Percentiles rank a stretch among this genome's conserved stretches.
Evolutionary conservation across 1,284 basidiomycete species (phyloP).

Genomic region (Cryptococcus hybrid): DNA sequence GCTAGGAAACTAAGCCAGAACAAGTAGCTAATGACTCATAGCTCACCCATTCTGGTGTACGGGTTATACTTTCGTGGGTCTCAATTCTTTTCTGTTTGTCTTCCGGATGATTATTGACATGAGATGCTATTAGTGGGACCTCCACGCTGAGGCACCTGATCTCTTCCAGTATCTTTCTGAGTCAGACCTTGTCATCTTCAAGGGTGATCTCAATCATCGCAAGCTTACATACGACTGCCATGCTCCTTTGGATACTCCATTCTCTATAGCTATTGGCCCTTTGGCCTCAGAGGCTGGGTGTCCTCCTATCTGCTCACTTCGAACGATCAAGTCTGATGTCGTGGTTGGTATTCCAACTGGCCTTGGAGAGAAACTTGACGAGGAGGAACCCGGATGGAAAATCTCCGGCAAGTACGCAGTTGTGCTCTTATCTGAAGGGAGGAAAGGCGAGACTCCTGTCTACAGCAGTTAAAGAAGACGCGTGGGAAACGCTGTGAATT

Average conservation of each 20-base stretch:
- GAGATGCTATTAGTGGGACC: slow-evolving; percentile 63
- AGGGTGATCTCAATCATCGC: slow-evolving; percentile 91
- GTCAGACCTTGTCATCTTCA: slow-evolving; percentile 93
- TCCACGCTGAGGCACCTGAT: slow-evolving; percentile 86
- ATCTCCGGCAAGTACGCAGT: slow-evolving; percentile 95
- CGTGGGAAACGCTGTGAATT: too few species aligned
- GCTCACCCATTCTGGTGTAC: slow-evolving; percentile 93
- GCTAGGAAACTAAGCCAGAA: background rate
- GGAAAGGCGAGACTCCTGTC: slow-evolving; percentile 56
- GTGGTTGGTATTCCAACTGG: slow-evolving; percentile 63
- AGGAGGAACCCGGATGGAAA: slow-evolving; percentile 91
- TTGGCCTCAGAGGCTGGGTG: slow-evolving; percentile 87
- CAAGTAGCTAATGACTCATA: slow-evolving; percentile 35
- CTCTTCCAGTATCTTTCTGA: slow-evolving; percentile 88
- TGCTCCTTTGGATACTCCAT: slow-evolving; percentile 85
- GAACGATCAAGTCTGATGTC: slow-evolving; percentile 83
- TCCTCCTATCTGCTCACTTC: slow-evolving; percentile 77
- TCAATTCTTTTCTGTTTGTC: background rate
- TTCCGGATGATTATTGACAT: slow-evolving; percentile 6
- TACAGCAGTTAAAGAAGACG: slow-evolving; percentile 8
- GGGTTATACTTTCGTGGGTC: slow-evolving; percentile 71
- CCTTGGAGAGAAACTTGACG: slow-evolving; percentile 75
- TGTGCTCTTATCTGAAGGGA: slow-evolving; percentile 77
- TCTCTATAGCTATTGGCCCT: slow-evolving; percentile 88
- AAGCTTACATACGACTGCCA: slow-evolving; percentile 90